A percentile compares a stretch with the other conserved stretches of the same genome.
These are phyloP conservation scores for Suillus ampliporus DNA, from an alignment of 768 basidiomycete species.

Conservation along the genomic window DNA sequence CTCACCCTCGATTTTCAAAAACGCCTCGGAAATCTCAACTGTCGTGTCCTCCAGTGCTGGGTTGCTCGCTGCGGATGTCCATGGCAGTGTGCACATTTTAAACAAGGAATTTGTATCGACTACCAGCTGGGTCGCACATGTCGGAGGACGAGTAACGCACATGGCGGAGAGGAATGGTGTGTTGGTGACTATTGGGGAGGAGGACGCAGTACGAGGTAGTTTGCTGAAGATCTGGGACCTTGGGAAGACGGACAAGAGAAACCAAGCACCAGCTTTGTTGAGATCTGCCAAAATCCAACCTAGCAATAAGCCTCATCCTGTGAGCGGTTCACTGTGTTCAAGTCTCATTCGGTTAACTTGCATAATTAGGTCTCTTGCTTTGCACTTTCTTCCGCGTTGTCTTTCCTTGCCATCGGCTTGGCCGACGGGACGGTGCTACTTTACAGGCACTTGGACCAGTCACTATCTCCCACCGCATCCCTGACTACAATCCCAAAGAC, in stretches of 20 bases:
- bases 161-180: slow-evolving; percentile 83
- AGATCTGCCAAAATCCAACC: slow-evolving; percentile 80
- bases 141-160: slow-evolving; percentile 82
- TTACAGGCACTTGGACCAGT: slow-evolving; percentile 91
- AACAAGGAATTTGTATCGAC: slow-evolving; percentile 74
- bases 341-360: slow-evolving; percentile 7
- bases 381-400: slow-evolving; percentile 76
- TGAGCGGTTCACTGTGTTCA: slow-evolving; percentile 34
- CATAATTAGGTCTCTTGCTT: slow-evolving; percentile 69
- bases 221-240: slow-evolving; percentile 92
- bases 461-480: slow-evolving; percentile 67
- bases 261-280: slow-evolving; percentile 63
- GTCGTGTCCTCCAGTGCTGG: slow-evolving; percentile 67
- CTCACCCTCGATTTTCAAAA: slow-evolving; percentile 81
- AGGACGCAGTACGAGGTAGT: slow-evolving; percentile 67
- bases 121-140: slow-evolving; percentile 81
- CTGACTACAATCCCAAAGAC: slow-evolving; percentile 87
- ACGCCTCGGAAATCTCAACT: slow-evolving; percentile 75
- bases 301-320: slow-evolving; percentile 79
- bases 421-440: slow-evolving; percentile 93
- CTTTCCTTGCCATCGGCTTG: slow-evolving; percentile 91
- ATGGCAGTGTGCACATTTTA: slow-evolving; percentile 81
- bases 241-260: slow-evolving; percentile 68
- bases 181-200: slow-evolving; percentile 93
- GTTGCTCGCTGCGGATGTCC: slow-evolving; percentile 81